Base-by-base conservation (phyloP, 2,329 filamentous ascomycete species). In the Aspergillus candidus region DNA sequence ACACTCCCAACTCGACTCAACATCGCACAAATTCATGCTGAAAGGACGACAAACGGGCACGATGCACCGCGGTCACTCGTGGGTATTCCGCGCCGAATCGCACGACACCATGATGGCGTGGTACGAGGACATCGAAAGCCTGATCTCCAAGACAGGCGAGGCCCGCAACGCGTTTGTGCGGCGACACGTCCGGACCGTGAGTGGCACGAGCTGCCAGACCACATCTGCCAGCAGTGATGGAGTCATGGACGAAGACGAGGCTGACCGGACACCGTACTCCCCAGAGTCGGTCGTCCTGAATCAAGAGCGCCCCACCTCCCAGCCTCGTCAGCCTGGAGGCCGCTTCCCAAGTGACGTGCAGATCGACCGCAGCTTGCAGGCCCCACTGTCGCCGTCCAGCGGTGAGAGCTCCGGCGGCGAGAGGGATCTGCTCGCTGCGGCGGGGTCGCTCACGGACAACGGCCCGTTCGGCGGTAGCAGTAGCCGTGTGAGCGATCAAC, bases 51-150 rank as follows among this genome's bases (percentile, higher is more conserved):
- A 97, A 69, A 93, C 89, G 4, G 91, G 93, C 41, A 75, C 85
- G 4, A 88, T 97, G 82, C 93, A 97, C 67, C 86, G 90, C 50
- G 80, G 80, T 30, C 80, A 83, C 60, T 78, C 78, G 32, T 84
- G 80, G 80, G 79, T 83, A 8, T 83, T 84, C 69, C 74, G 80
- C 42, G 80, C 80, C 15, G 80, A 84, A 60, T 77, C 78, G 2
- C 75, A 94, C 66, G 91, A 97, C 56, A 96, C 90, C 11, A 96
- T 97, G 91, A 82, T 94, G 73, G 88, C 89, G 36, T 98, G 93
- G 82, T 97, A 89, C 64, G 85, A 93, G 42, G 91, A 95, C 59
- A 91, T 98, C 64, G 89, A 91, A 65, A 82, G 79, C 34, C 73
- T 98, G 50, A 96, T 88, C 4, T 89, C 94, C 64, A 90, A 86